Base-by-base conservation (phyloP, 2,329 filamentous ascomycete genomes). In the Ophiostoma ulmi region DNA sequence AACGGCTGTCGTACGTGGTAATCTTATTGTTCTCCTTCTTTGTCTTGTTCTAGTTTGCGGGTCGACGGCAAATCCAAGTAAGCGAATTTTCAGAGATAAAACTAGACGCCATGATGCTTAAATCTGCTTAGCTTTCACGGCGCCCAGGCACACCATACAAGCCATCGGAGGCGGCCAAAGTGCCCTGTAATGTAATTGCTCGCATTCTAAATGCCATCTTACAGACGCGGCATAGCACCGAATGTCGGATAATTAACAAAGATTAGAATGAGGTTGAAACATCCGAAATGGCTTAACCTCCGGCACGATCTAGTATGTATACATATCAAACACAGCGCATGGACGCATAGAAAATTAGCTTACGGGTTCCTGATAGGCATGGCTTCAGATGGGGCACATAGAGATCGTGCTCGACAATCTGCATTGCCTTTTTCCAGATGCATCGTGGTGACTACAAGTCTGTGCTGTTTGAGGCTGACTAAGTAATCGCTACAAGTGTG, bases 381-480 rank as follows among this genome's bases (percentile, higher is more conserved):
- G 52, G 22, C n/a, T 22, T 11, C 22, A 4, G n/a, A 55, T 58
- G 52, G n/a, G 17, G 22, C 39, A 44, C 14, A 11, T 11, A 58
- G 11, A 58, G 52, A 58, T 58, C 44, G 44, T 48, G 44, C 52
- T 58, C 52, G 52, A 58, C 52, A 58, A 58, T 58, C 52, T 58
- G 22, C 22, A 26, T 5, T 26, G 11, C 13, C 52, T 58, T 58
- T 58, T 58, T 58, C 52, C 22, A 58, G 52, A 58, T 58, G 52
- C 22, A 31, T 31, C 52, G 52, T 22, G 8, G 11, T 58, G 22
- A 17, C n/a, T 13, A n/a, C n/a, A 20, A 17, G 52, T 58, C 52
- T 11, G 52, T 26, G 52, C 52, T 22, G 7, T 14, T 13, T 22
- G 48, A 26, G 10, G 14, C 17, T 58, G 52, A 22, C n/a, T 31